A percentile compares a stretch with the other conserved stretches of the same genome.
phyloP scores from a whole-genome alignment of 78 protist genomes.

The Speleostelium caveatum region DNA sequence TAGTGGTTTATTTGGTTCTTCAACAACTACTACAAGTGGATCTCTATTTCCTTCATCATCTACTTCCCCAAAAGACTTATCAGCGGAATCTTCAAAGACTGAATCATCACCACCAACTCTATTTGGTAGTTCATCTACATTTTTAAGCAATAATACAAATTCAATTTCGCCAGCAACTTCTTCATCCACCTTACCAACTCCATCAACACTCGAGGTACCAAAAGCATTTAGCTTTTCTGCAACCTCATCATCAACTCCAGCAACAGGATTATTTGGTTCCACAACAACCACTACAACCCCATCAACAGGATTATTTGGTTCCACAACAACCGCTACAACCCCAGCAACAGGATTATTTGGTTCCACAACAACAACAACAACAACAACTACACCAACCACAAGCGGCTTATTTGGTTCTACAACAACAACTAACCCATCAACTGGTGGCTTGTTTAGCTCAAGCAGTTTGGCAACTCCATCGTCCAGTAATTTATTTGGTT shows the following conservation, averaged over 20 bases:
- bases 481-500: not conserved
- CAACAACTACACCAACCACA: not conserved
- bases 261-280: constrained; percentile 13
- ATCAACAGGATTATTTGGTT: not conserved
- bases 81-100: too few relatives aligned
- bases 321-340: not conserved
- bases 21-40: not conserved
- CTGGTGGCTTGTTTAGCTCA: not conserved
- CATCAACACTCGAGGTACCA: not conserved
- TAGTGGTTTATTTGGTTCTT: not conserved
- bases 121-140: not conserved
- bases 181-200: not conserved
- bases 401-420: not conserved
- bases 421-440: constrained; percentile 6
- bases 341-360: not conserved
- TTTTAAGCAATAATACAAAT: too few relatives aligned
- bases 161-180: too few relatives aligned
- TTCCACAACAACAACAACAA: not conserved
- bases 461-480: too few relatives aligned
- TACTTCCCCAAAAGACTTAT: not conserved
- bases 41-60: not conserved
- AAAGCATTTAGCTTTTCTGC: not conserved
- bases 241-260: not conserved
- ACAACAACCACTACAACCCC: not conserved
- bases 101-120: not conserved